Conservation (phyloP, 2,329 filamentous ascomycete genomes). For the Pseudogymnoascus sp. region DNA sequence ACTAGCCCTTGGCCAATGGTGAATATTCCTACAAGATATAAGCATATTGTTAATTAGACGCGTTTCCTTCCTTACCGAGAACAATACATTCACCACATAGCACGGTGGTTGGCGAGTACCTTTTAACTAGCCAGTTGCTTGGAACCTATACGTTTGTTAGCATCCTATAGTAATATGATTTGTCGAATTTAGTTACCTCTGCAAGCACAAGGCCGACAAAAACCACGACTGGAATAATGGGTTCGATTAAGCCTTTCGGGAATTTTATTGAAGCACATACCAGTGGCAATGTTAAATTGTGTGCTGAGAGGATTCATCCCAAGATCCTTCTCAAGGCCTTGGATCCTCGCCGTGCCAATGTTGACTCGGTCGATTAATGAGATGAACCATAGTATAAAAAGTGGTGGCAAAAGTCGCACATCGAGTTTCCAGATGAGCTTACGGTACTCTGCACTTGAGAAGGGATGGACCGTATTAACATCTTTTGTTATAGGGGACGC, state of each 20-base stretch:
- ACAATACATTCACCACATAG: conserved; percentile 9
- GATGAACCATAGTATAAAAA: conserved; percentile 60
- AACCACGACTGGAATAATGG: background rate
- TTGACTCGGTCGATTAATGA: conserved; percentile 67
- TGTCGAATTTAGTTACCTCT: background rate
- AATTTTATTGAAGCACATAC: background rate
- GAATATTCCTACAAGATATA: background rate
- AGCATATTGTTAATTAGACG: background rate
- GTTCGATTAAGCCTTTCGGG: background rate
- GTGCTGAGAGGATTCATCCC: conserved; percentile 24
- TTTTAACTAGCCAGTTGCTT: conserved; percentile 8
- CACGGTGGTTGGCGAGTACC: conserved; percentile 3
- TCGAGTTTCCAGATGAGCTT: conserved; percentile 7
- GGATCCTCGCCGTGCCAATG: conserved; percentile 56
- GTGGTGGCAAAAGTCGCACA: background rate
- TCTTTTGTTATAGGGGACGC: background rate
- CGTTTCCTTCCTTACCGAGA: background rate
- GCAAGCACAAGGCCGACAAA: conserved; percentile 5
- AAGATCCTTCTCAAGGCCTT: conserved; percentile 36
- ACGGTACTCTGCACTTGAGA: conserved; percentile 5
- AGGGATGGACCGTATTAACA: background rate
- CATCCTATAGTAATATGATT: background rate
- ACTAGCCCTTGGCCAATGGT: conserved; percentile 3
- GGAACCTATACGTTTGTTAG: conserved; percentile 5
- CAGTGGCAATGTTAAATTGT: conserved; percentile 9